These are phyloP conservation scores for Alternaria novae-zelandiae DNA, from an alignment of 2,329 filamentous ascomycete species.

Conservation along the genomic window DNA sequence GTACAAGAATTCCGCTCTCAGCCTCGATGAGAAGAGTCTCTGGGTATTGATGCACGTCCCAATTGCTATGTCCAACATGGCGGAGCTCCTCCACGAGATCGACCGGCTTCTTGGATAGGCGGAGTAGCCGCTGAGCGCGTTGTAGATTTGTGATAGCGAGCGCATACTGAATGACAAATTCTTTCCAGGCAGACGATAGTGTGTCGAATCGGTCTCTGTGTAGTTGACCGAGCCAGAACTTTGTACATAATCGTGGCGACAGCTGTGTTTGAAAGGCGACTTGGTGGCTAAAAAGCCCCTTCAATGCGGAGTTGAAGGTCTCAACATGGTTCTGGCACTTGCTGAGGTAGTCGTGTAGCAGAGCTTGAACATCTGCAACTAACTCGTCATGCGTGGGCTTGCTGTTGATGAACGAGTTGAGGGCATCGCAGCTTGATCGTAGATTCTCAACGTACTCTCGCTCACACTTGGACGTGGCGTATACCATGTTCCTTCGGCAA, in stretches of 20 bases:
- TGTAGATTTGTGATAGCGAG: constrained; percentile 37
- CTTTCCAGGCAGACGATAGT: constrained; percentile 31
- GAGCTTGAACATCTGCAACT: neutral
- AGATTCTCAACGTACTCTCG: constrained; percentile 27
- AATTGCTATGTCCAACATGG: constrained; percentile 63
- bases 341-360: constrained; percentile 14
- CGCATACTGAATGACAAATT: constrained; percentile 30
- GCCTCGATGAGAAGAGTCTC: constrained; percentile 70
- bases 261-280: constrained; percentile 9
- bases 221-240: constrained; percentile 34
- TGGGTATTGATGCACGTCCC: constrained; percentile 59
- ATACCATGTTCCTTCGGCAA: constrained; percentile 12
- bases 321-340: constrained; percentile 21
- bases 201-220: constrained; percentile 19
- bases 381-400: neutral
- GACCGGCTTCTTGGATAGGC: constrained; percentile 10
- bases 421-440: constrained; percentile 23
- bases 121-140: constrained; percentile 35
- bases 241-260: constrained; percentile 28
- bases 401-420: constrained; percentile 3
- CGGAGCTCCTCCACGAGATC: constrained; percentile 45
- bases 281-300: neutral
- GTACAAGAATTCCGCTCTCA: constrained; percentile 67
- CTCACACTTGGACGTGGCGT: constrained; percentile 23
- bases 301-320: constrained; percentile 3